Evolutionary conservation across 1,284 basidiomycete species (phyloP).

Genomic region (Leccinum holopus): DNA sequence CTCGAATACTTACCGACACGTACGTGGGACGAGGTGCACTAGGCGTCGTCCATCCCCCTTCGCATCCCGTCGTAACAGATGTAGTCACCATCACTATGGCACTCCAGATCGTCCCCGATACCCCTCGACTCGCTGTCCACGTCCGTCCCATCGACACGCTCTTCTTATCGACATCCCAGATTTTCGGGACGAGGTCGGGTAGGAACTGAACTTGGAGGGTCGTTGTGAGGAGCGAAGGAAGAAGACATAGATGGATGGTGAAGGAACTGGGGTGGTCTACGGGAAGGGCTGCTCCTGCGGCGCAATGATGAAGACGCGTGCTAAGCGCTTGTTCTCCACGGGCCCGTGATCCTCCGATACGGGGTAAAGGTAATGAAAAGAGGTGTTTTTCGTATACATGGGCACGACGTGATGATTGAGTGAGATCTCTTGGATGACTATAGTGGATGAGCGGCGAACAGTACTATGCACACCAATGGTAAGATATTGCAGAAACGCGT

Average conservation of each 20-base stretch:
- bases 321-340: constrained; percentile 19
- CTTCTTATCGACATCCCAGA: too few species aligned
- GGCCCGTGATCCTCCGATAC: constrained; percentile 24
- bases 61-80: too few species aligned
- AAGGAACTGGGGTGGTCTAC: constrained; percentile 23
- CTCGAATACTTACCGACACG: too few species aligned
- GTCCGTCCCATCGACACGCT: too few species aligned
- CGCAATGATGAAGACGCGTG: constrained; percentile 16
- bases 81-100: too few species aligned
- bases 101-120: too few species aligned
- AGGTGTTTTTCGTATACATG: constrained; percentile 37
- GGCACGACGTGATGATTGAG: constrained; percentile 26
- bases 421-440: constrained; percentile 74
- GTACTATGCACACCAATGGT: constrained; percentile 46
- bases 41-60: too few species aligned
- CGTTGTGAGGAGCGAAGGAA: constrained; percentile 16
- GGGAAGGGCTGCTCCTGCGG: constrained; percentile 26
- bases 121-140: too few species aligned
- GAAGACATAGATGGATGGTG: constrained; percentile 25
- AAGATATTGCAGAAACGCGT: constrained; percentile 3
- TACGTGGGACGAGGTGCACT: too few species aligned
- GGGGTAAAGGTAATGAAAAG: constrained; percentile 33
- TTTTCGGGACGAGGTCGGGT: constrained; percentile 11
- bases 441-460: constrained; percentile 86
- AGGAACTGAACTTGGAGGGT: constrained; percentile 8